These are phyloP conservation scores for Arachis monticola DNA, from an alignment of 331 rosid species.

Conservation along the genomic window DNA sequence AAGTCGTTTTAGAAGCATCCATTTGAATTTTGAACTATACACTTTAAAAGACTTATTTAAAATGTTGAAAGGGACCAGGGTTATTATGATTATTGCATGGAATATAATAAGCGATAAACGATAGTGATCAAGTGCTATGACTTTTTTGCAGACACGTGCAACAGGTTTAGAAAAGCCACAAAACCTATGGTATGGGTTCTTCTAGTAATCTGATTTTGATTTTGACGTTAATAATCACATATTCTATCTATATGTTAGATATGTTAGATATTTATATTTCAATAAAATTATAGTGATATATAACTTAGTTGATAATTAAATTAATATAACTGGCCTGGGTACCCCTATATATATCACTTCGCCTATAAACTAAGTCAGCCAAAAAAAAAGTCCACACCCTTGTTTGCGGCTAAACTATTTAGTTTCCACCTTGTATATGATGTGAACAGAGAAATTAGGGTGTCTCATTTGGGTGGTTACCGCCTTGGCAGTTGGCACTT, in stretches of 20 bases:
- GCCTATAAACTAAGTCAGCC: too few relatives aligned
- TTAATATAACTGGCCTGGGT: too few relatives aligned
- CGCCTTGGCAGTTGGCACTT: not conserved
- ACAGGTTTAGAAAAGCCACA: not conserved
- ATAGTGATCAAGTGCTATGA: not conserved
- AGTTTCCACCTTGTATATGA: slow-evolving; percentile 12
- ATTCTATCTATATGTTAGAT: too few relatives aligned
- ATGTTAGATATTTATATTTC: too few relatives aligned
- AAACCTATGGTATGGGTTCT: not conserved
- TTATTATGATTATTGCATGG: not conserved
- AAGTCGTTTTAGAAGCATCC: too few relatives aligned
- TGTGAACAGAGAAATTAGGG: not conserved
- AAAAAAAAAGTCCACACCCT: too few relatives aligned
- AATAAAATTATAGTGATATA: too few relatives aligned
- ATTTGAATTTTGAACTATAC: too few relatives aligned
- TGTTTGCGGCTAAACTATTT: slow-evolving; percentile 8
- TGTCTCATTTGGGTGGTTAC: not conserved
- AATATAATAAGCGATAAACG: not conserved
- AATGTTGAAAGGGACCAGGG: too few relatives aligned
- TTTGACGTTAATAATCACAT: not conserved
- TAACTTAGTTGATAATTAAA: too few relatives aligned
- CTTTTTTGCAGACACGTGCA: slow-evolving; percentile 1
- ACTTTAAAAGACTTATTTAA: too few relatives aligned
- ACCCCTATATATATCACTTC: too few relatives aligned
- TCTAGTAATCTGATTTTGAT: not conserved